A percentile compares a stretch with the other conserved stretches of the same genome.
phyloP scores from a whole-genome alignment of 2,329 filamentous ascomycete genomes.

The Aureobasidium sp. region DNA sequence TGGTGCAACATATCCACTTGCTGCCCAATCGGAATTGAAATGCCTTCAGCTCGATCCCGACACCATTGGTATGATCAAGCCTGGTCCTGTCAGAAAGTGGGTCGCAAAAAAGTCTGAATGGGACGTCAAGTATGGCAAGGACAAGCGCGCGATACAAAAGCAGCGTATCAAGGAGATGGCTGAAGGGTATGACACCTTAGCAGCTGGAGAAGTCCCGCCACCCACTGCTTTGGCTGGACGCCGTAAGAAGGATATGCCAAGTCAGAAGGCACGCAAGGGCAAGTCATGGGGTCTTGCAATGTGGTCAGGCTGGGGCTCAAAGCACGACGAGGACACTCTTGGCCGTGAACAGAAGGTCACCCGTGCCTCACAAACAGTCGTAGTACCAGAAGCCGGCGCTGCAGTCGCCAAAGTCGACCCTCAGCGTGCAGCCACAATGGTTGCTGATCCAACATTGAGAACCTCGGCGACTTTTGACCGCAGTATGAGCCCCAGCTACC shows the following conservation, averaged over 20 bases:
- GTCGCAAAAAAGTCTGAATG: constrained; percentile 62
- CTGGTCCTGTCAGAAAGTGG: constrained; percentile 75
- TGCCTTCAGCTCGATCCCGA: constrained; percentile 55
- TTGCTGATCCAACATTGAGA: not conserved
- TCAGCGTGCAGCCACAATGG: not conserved
- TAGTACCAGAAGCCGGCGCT: not conserved
- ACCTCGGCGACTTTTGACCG: not conserved
- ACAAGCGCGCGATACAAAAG: constrained; percentile 64
- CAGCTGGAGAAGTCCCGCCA: constrained; percentile 65
- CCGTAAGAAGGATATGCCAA: constrained; percentile 40
- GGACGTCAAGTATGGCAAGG: constrained; percentile 61
- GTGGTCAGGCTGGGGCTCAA: constrained; percentile 83
- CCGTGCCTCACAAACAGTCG: constrained; percentile 20
- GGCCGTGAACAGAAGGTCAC: constrained; percentile 45
- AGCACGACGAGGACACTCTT: constrained; percentile 75
- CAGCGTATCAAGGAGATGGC: constrained; percentile 64
- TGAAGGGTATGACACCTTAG: constrained; percentile 61
- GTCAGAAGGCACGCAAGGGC: constrained; percentile 32
- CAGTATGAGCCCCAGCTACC: constrained; percentile 3
- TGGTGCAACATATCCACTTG: constrained; percentile 63
- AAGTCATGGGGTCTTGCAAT: constrained; percentile 64
- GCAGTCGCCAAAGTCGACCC: not conserved
- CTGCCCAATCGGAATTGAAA: constrained; percentile 53
- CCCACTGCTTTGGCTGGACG: constrained; percentile 74
- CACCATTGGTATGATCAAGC: constrained; percentile 71